Base-by-base conservation (phyloP, 1,139 yeast genomes). In the Taphrina deformans region DNA sequence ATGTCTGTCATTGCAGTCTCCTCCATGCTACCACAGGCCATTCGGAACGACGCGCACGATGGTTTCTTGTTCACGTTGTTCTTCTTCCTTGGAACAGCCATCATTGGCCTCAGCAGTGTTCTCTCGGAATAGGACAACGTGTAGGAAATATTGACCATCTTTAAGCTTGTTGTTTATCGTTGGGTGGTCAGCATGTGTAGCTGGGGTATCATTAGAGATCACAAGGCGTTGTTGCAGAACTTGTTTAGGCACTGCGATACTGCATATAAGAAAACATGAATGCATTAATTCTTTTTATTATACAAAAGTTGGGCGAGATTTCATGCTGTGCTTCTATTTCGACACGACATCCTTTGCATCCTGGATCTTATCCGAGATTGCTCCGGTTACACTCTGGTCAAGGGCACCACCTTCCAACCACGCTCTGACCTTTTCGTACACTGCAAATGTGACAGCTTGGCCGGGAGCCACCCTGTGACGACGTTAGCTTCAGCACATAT, bases 371-470 rank as follows among this genome's bases (percentile, higher is more conserved):
- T 48, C 53, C 10, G 35, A 18, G n/a, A 51, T 51, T 26, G 41
- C 41, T 29, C 38, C 55, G 2, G 41, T 21, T 14, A 51, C 27
- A 31, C 41, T 33, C 35, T 58, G 53, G 46, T 58, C 55, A 6
- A 58, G 21, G 21, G 41, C 55, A 6, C 62, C 62, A 21, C 62
- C 62, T n/a, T 84, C 89, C 75, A 92, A 81, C 64, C 82, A 79
- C 41, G 82, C 84, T 77, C 92, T 88, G 76, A 91, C 88, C 75
- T 82, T 87, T 78, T 93, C 99, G 78, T 93, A 93, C 58, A 93
- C 96, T 6, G 98, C 93, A 79, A 93, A 93, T 21, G 97, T 95
- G 66, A 93, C 98, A 66, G 98, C 97, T 79, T 93, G 99, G 69
- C 99, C 99, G 26, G 99, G 98, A 18, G 99, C 99, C 66, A 93